phyloP scores from a whole-genome alignment of 306 rosid genomes.

The Vachellia pachyceras region DNA sequence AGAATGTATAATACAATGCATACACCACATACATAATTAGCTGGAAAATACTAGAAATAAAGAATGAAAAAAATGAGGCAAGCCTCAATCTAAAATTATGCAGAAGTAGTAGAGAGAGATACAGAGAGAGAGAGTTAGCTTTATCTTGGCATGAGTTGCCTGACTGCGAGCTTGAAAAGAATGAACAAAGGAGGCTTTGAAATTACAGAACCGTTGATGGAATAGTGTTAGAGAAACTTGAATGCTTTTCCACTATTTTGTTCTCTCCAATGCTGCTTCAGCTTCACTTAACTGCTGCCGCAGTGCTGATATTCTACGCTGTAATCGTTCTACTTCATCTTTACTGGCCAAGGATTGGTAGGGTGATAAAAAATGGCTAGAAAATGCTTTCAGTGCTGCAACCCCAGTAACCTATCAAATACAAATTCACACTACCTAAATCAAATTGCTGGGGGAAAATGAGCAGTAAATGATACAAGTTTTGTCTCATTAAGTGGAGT shows the following conservation, averaged over 20 bases:
- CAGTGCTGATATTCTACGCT: constrained; percentile 50
- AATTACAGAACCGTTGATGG: neutral
- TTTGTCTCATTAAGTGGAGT: too few species aligned
- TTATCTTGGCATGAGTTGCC: constrained; percentile 2
- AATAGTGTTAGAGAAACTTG: constrained; percentile 26
- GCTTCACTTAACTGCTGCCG: constrained; percentile 56
- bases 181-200: too few species aligned
- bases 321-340: constrained; percentile 53
- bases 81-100: neutral
- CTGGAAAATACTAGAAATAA: constrained; percentile 4
- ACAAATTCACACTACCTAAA: neutral
- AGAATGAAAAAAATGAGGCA: neutral
- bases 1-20: neutral
- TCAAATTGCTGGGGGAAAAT: neutral
- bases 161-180: constrained; percentile 16
- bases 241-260: constrained; percentile 52
- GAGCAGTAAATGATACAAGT: neutral
- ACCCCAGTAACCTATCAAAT: constrained; percentile 67
- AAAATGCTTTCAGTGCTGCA: constrained; percentile 63
- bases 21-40: neutral
- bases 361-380: constrained; percentile 51
- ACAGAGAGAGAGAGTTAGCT: neutral
- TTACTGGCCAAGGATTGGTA: constrained; percentile 44
- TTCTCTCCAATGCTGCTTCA: constrained; percentile 56
- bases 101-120: neutral